Base-by-base conservation (phyloP, 441 rosid species). In the Erodium moschatum region DNA sequence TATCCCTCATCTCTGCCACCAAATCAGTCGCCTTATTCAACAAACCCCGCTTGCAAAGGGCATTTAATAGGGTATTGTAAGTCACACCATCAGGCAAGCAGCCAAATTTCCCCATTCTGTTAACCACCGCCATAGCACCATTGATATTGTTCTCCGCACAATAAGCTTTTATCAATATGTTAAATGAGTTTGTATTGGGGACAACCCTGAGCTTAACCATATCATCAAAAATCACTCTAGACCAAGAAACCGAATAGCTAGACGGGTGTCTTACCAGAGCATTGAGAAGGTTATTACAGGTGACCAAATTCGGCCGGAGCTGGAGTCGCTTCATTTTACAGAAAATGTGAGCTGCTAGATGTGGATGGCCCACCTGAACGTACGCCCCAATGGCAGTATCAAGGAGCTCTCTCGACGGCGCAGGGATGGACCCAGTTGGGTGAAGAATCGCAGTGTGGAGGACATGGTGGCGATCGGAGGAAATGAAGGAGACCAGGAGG, bases 21-120 rank as follows among this genome's bases (percentile, higher is more conserved):
- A 91, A 74, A 31, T 83, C 81, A 84, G 84, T 80, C 27, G 85
- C 86, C 77, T 85, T 91, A 71, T 68, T 81, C 81, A 93, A 75
- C 81, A 80, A 87, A 5, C 97, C 91, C 74, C 79, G 91, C 91
- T 90, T 91, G 65, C 81, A 81, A 75, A 90, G 67, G 1, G 80
- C 85, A 78, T 84, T 87, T 72, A 91, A 76, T 62, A 93, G 72
- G 10, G 96, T 90, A 74, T 89, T 90, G 81, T 86, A 93, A 0
- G 87, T 80, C 3, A 89, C 82, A 40, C 75, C 84, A 82, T 89
- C 91, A 0, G 97, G 97, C 35, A 50, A 2, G 44, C 88, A 82
- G 31, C 84, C 87, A 38, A 79, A 86, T 5, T 83, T 83, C 73
- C 69, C 76, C 86, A 89, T 85, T 76, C 78, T 85, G 65, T 61